phyloP scores from a whole-genome alignment of 225 moss, liverwort and hornwort genomes.

The Physcomitrium patens region DNA sequence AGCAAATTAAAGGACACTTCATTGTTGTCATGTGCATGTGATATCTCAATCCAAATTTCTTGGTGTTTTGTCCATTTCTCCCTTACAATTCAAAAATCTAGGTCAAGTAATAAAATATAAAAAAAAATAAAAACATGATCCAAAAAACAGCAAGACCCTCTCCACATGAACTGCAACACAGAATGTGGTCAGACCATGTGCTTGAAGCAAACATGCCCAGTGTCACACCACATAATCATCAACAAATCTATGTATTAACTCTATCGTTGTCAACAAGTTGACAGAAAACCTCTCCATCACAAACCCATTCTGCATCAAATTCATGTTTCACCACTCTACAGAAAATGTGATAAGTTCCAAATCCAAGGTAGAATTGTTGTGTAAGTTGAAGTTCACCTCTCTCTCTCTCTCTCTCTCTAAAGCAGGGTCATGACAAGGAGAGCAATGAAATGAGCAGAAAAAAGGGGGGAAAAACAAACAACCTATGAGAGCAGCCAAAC shows the following conservation, averaged over 20 bases:
- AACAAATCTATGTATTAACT: neutral
- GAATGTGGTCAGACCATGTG: neutral
- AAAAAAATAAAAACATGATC: no score
- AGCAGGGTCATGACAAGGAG: neutral
- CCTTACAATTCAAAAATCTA: no score
- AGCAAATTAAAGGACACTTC: neutral
- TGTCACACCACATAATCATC: neutral
- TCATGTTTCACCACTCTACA: neutral
- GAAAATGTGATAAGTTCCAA: neutral
- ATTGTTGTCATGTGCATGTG: slow-evolving; percentile 7
- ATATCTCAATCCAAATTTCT: neutral
- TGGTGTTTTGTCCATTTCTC: neutral
- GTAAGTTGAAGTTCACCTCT: neutral
- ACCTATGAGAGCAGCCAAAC: no score
- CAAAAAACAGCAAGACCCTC: no score
- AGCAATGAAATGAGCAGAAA: neutral
- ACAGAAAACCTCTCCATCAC: neutral
- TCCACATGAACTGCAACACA: no score
- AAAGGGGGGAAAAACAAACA: no score
- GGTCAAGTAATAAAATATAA: no score
- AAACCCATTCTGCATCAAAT: neutral
- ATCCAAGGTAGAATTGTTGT: neutral
- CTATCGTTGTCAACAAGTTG: neutral
- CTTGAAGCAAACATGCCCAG: slow-evolving; percentile 8
- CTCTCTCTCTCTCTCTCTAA: no score